Base-by-base conservation (phyloP, 495 filamentous ascomycete species). In the Aspergillus sclerotiicarbonarius region DNA sequence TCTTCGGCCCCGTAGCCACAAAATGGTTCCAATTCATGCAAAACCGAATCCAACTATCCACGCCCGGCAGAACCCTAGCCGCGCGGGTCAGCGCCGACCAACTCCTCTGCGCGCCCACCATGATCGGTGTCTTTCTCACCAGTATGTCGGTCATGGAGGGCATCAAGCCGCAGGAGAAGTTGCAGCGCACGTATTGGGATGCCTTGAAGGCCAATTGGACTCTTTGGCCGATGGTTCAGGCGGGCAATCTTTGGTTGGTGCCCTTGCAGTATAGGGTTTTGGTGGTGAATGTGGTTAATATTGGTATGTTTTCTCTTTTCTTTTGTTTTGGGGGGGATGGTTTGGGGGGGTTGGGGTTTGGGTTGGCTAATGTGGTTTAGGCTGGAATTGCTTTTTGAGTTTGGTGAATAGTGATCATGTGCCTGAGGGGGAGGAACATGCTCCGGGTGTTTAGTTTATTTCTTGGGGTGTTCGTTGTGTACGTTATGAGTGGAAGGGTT, bases 201-300 rank as follows among this genome's bases (percentile, higher is more conserved):
- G 87, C 87, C 35, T 68, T 94, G 64, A 74, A 68, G 56, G 85
- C 83, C 57, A 95, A 95, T 70, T 95, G 85, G 81, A 83, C 87
- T 75, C 74, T 95, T 45, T 95, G 91, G 90, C 90, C 90, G n/a
- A 84, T 78, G 57, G 87, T 94, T 63, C 90, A 95, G 76, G 67
- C 84, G 49, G 78, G 85, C 57, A 95, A 95, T 72, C 91, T 95
- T 74, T 87, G 83, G 69, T 73, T 90, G 20, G 85, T 94, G 48
- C 90, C 90, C 45, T 70, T 93, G 58, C 76, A 93, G 65, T 84
- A 90, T 70, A 67, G 90, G 57, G 78, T 95, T 37, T 70, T 95
- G 66, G 82, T 92, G 53, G 90, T 93, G 44, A 95, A 95, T 67
- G 71, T 91, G n/a, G 76, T 93, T 19, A 76, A 72, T 55, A 66